A percentile compares a stretch with the other conserved stretches of the same genome.
phyloP scores from a whole-genome alignment of 306 rosid genomes.

The Biancaea sappan region DNA sequence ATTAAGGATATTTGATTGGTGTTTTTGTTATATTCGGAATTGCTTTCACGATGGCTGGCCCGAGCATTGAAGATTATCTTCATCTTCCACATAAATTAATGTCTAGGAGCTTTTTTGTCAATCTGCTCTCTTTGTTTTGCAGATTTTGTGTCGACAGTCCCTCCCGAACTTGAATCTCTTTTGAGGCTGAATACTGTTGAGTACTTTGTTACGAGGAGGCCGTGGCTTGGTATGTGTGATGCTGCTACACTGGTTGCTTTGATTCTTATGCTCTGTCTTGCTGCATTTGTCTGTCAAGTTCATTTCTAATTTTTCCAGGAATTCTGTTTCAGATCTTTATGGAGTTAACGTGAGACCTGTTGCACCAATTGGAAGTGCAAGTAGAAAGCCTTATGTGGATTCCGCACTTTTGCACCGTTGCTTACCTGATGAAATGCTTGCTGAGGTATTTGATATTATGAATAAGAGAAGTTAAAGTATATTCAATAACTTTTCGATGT shows the following conservation, averaged over 20 bases:
- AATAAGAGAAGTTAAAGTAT: constrained; percentile 8
- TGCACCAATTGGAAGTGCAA: constrained; percentile 88
- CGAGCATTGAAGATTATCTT: constrained; percentile 14
- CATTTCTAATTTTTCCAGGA: constrained; percentile 41
- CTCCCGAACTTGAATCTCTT: constrained; percentile 79
- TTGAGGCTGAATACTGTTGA: constrained; percentile 74
- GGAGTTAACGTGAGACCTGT: constrained; percentile 93
- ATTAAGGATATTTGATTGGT: constrained; percentile 8
- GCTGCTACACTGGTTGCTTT: constrained; percentile 4
- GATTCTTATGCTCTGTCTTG: background rate
- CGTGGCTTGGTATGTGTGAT: constrained; percentile 84
- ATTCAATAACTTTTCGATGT: background rate
- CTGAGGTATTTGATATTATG: constrained; percentile 64
- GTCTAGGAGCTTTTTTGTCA: background rate
- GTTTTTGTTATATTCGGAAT: background rate
- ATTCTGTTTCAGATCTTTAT: constrained; percentile 82
- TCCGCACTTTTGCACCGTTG: constrained; percentile 69
- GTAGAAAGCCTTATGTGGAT: constrained; percentile 76
- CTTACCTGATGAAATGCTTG: constrained; percentile 85
- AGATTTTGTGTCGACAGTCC: constrained; percentile 63
- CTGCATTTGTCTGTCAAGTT: background rate
- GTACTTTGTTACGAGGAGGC: constrained; percentile 80
- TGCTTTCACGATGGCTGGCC: background rate
- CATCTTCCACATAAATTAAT: background rate
- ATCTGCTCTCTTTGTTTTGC: constrained; percentile 28